phyloP scores from a whole-genome alignment of 1,284 basidiomycete species.

The Fomitopsis betulina region DNA sequence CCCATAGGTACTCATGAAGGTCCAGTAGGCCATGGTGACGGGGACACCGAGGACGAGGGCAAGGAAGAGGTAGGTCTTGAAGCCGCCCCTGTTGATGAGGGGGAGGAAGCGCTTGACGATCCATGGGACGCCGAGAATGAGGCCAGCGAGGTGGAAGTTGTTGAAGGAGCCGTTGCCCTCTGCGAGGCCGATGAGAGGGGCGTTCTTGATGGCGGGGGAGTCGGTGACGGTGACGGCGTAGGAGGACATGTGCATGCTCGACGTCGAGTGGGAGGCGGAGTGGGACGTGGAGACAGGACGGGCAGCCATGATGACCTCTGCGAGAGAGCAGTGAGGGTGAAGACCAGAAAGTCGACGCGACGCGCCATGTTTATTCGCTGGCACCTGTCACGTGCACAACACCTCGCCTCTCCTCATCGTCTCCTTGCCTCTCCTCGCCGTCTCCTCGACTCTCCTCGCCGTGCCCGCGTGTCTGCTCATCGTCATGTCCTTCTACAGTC shows the following conservation, averaged over 20 bases:
- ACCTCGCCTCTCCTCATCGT: constrained; percentile 3
- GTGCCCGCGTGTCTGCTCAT: background rate
- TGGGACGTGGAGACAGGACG: no score
- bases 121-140: constrained; percentile 78
- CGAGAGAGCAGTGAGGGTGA: no score
- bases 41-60: constrained; percentile 75
- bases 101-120: constrained; percentile 77
- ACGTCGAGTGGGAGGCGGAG: constrained; percentile 23
- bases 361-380: constrained; percentile 5
- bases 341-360: background rate
- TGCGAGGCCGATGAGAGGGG: constrained; percentile 76
- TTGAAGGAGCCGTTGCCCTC: constrained; percentile 86
- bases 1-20: constrained; percentile 80
- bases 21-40: constrained; percentile 87
- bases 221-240: constrained; percentile 52
- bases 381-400: constrained; percentile 3
- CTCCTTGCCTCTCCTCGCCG: background rate
- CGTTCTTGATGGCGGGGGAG: constrained; percentile 74
- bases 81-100: constrained; percentile 71
- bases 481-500: constrained; percentile 36
- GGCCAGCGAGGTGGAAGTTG: constrained; percentile 75
- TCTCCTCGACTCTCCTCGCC: background rate
- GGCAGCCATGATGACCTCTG: no score
- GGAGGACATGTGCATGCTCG: constrained; percentile 33
- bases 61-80: constrained; percentile 84